These are phyloP conservation scores for Pulveroboletus sp. DNA, from an alignment of 768 basidiomycete genomes.

Conservation along the genomic window DNA sequence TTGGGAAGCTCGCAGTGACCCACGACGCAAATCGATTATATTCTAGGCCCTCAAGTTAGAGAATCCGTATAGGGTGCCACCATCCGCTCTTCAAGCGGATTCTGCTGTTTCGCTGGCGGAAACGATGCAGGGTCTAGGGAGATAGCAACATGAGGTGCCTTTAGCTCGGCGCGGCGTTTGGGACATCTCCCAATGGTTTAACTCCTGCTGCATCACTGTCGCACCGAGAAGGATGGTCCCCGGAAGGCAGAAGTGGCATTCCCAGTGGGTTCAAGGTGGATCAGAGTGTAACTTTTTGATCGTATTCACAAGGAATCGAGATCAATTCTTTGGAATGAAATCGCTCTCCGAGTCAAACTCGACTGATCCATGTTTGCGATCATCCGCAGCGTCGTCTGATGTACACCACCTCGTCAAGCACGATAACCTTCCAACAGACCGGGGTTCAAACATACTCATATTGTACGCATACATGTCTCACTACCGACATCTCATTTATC, in stretches of 20 bases:
- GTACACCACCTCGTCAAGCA: too few relatives aligned
- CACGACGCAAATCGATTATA: background rate
- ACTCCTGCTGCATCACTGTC: background rate
- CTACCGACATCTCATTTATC: conserved; percentile 1
- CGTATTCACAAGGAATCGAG: background rate
- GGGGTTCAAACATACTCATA: background rate
- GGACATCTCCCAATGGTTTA: background rate
- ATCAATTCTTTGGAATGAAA: background rate
- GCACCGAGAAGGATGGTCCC: background rate
- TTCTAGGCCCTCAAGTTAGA: conserved; percentile 13
- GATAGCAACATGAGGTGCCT: conserved; percentile 1
- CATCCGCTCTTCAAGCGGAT: conserved; percentile 1
- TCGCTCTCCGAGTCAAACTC: background rate
- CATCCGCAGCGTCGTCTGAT: too few relatives aligned
- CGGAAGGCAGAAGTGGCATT: background rate
- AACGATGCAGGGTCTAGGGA: conserved; percentile 20
- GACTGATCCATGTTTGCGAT: too few relatives aligned
- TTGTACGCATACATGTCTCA: conserved; percentile 12
- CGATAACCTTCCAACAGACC: too few relatives aligned
- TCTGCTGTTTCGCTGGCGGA: conserved; percentile 13
- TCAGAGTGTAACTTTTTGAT: background rate
- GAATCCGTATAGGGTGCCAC: background rate
- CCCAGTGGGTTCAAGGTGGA: background rate
- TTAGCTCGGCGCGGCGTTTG: background rate
- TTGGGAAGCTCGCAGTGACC: background rate